These are phyloP conservation scores for Hymenoscyphus linearis DNA, from an alignment of 2,329 filamentous ascomycete genomes.

Conservation along the genomic window DNA sequence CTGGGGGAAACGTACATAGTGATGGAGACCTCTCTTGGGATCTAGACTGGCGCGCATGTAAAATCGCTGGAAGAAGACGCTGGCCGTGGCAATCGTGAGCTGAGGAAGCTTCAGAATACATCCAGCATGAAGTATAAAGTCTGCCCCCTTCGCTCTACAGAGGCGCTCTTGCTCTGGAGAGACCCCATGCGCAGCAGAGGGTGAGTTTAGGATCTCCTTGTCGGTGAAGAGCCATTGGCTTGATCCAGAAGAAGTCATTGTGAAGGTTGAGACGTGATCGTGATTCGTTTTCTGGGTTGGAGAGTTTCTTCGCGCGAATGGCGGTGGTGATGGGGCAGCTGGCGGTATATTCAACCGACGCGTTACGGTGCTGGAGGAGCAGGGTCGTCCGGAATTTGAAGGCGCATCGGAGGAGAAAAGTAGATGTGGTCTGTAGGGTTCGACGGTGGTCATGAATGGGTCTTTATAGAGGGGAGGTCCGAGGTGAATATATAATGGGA, in stretches of 20 bases:
- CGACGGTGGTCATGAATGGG: conserved; percentile 51
- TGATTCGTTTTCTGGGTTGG: conserved; percentile 31
- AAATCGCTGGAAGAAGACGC: conserved; percentile 92
- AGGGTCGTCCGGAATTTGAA: conserved; percentile 32
- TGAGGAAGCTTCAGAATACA: conserved; percentile 90
- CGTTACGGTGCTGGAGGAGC: conserved; percentile 44
- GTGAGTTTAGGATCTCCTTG: conserved; percentile 75
- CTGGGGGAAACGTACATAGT: conserved; percentile 64
- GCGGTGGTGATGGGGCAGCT: conserved; percentile 56
- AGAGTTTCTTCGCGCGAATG: conserved; percentile 50
- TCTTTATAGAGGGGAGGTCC: conserved; percentile 5
- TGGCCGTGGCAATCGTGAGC: conserved; percentile 84
- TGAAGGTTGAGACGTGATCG: conserved; percentile 10
- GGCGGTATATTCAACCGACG: conserved; percentile 46
- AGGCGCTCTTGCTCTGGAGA: conserved; percentile 70
- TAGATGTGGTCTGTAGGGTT: conserved; percentile 43
- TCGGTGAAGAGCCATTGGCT: conserved; percentile 87
- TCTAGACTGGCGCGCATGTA: conserved; percentile 87
- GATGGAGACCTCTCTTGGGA: conserved; percentile 73
- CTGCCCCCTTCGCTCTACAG: conserved; percentile 83
- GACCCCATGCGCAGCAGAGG: conserved; percentile 80
- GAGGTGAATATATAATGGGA: neutral
- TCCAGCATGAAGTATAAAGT: conserved; percentile 93
- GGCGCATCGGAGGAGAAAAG: conserved; percentile 25
- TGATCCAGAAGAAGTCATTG: conserved; percentile 35